These are phyloP conservation scores for Rusavskia elegans DNA, from an alignment of 495 filamentous ascomycete species.

Conservation along the genomic window DNA sequence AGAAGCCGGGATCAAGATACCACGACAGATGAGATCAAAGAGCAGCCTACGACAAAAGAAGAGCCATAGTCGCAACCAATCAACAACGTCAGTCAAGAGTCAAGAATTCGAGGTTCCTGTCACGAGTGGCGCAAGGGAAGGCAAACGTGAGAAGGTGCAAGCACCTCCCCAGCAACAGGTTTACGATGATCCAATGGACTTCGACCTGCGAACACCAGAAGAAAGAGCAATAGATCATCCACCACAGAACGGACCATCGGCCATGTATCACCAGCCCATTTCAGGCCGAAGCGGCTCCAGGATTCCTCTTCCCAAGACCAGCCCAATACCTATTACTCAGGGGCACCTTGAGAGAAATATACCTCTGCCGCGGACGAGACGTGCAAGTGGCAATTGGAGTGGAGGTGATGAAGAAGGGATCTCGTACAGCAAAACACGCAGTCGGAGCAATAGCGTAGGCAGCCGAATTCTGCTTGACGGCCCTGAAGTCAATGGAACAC, in stretches of 20 bases:
- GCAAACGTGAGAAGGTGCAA: slow-evolving; percentile 27
- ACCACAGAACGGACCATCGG: slow-evolving; percentile 22
- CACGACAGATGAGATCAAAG: slow-evolving; percentile 29
- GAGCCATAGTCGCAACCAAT: slow-evolving; percentile 35
- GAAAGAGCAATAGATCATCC: slow-evolving; percentile 55
- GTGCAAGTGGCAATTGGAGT: slow-evolving; percentile 28
- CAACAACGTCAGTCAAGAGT: slow-evolving; percentile 20
- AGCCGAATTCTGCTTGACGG: slow-evolving; percentile 39
- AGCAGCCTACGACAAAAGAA: slow-evolving; percentile 41
- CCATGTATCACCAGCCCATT: slow-evolving; percentile 26
- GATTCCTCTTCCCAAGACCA: slow-evolving; percentile 69
- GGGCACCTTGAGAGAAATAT: slow-evolving; percentile 57
- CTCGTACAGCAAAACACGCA: slow-evolving; percentile 42
- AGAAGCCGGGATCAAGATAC: slow-evolving; percentile 62
- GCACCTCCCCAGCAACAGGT: slow-evolving; percentile 30
- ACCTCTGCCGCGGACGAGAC: slow-evolving; percentile 45
- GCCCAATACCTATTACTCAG: slow-evolving; percentile 57
- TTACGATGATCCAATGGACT: slow-evolving; percentile 28
- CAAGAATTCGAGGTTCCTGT: slow-evolving; percentile 24
- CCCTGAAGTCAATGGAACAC: slow-evolving; percentile 19
- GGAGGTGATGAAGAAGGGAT: slow-evolving; percentile 45
- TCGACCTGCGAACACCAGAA: slow-evolving; percentile 66
- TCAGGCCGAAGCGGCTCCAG: slow-evolving; percentile 44
- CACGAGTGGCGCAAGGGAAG: slow-evolving; percentile 18
- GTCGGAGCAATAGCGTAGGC: slow-evolving; percentile 56